These are phyloP conservation scores for Hemileia vastatrix DNA, from an alignment of 1,284 basidiomycete species.

Conservation along the genomic window DNA sequence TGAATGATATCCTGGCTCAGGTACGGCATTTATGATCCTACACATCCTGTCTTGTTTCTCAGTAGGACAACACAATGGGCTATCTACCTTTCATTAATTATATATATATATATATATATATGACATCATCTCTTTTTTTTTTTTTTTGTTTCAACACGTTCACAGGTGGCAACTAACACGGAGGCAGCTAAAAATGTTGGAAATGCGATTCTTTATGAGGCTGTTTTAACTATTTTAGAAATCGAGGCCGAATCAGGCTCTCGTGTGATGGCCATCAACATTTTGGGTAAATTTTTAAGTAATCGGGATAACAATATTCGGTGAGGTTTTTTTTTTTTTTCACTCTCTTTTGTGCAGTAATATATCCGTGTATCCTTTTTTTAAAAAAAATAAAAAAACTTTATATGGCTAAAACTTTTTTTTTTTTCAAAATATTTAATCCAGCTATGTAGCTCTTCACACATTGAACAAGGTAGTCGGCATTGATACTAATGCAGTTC, in stretches of 20 bases:
- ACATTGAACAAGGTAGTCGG: slow-evolving; percentile 97
- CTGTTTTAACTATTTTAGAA: slow-evolving; percentile 91
- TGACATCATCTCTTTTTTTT: not conserved
- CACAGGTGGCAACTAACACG: slow-evolving; percentile 91
- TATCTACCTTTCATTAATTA: too few species aligned
- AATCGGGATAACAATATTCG: slow-evolving; percentile 99
- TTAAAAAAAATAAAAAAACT: not conserved
- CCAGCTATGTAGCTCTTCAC: slow-evolving; percentile 91
- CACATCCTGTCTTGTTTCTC: too few species aligned
- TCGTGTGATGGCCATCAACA: slow-evolving; percentile 99
- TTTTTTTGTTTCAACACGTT: not conserved
- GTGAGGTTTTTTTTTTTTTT: slow-evolving; percentile 48
- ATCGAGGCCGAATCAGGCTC: slow-evolving; percentile 94
- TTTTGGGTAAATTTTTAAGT: slow-evolving; percentile 93
- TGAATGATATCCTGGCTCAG: slow-evolving; percentile 98
- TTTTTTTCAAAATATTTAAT: slow-evolving; percentile 9
- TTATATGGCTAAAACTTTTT: not conserved
- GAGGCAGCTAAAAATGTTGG: slow-evolving; percentile 97
- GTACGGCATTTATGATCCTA: slow-evolving; percentile 47
- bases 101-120: too few species aligned
- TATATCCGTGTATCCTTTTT: not conserved
- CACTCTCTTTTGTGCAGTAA: slow-evolving; percentile 1
- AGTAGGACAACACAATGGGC: too few species aligned
- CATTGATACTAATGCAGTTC: slow-evolving; percentile 97
- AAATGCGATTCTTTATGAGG: slow-evolving; percentile 96